Percentiles rank a stretch among this genome's conserved stretches.
Evolutionary conservation across 257 asterid genomes (phyloP).

Genomic region (Lantana camara): DNA sequence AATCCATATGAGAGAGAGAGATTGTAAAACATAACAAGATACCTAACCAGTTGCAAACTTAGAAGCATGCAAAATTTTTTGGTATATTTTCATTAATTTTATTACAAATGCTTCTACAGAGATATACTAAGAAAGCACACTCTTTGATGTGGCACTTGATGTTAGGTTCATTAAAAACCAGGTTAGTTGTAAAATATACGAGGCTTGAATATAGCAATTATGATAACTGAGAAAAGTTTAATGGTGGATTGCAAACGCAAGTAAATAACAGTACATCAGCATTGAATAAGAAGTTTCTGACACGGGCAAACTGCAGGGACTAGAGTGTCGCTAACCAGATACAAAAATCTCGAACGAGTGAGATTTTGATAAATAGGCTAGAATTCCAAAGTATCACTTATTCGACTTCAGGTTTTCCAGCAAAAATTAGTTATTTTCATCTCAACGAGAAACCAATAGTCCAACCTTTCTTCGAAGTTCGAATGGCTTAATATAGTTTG

Average conservation of each 20-base stretch:
- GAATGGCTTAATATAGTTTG: conserved; percentile 10
- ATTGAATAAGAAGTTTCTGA: neutral
- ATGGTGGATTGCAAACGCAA: neutral
- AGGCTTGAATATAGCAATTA: neutral
- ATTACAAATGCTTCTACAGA: neutral
- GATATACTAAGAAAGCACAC: neutral
- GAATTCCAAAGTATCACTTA: neutral
- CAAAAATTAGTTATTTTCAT: neutral
- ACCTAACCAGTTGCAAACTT: neutral
- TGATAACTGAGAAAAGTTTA: neutral
- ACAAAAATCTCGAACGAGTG: neutral
- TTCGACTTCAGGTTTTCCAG: neutral
- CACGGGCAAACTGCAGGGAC: neutral
- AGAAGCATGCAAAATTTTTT: neutral
- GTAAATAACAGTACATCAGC: neutral
- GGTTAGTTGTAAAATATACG: neutral
- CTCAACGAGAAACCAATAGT: neutral
- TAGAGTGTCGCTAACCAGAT: neutral
- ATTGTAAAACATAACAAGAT: neutral
- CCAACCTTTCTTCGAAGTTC: neutral
- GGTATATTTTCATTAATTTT: neutral
- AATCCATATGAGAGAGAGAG: conserved; percentile 13
- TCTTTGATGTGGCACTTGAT: neutral
- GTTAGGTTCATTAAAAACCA: conserved; percentile 9
- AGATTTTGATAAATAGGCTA: conserved; percentile 1